phyloP scores from a whole-genome alignment of 805 yeast species.

The Yarrowia yakushimensis region DNA sequence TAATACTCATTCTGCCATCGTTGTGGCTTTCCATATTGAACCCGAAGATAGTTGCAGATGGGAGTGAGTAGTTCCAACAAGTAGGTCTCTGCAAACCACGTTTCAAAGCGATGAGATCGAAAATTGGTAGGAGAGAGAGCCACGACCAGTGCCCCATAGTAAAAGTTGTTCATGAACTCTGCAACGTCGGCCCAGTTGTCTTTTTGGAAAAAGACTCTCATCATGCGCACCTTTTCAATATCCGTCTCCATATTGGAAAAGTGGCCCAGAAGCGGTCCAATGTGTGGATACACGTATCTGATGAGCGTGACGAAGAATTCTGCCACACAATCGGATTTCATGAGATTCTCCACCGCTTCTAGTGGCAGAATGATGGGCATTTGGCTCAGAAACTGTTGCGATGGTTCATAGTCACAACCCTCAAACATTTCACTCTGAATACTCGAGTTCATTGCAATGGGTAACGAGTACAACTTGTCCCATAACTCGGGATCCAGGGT shows the following conservation, averaged over 20 bases:
- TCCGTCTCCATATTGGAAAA: slow-evolving; percentile 18
- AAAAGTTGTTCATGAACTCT: slow-evolving; percentile 6
- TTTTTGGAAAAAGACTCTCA: slow-evolving; percentile 1
- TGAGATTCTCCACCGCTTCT: not conserved
- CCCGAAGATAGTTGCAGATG: slow-evolving; percentile 1
- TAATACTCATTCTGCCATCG: not conserved
- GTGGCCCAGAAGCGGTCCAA: not conserved
- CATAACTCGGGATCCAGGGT: slow-evolving; percentile 2
- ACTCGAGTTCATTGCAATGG: slow-evolving; percentile 7
- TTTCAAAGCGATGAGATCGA: not conserved
- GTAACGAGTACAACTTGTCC: slow-evolving; percentile 13
- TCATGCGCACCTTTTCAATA: not conserved
- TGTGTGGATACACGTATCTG: slow-evolving; percentile 10
- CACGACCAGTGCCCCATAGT: slow-evolving; percentile 13
- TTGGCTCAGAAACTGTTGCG: not conserved
- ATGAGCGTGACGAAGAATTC: slow-evolving; percentile 12
- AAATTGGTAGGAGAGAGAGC: slow-evolving; percentile 11
- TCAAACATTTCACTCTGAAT: slow-evolving; percentile 18
- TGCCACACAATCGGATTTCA: not conserved
- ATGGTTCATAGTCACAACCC: slow-evolving; percentile 15
- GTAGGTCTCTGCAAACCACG: slow-evolving; percentile 17
- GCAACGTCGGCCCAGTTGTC: slow-evolving; percentile 12
- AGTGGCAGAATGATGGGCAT: not conserved
- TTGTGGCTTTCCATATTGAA: not conserved
- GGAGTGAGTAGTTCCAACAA: slow-evolving; percentile 8